phyloP scores from a whole-genome alignment of 768 basidiomycete genomes.

The Russula emetica region DNA sequence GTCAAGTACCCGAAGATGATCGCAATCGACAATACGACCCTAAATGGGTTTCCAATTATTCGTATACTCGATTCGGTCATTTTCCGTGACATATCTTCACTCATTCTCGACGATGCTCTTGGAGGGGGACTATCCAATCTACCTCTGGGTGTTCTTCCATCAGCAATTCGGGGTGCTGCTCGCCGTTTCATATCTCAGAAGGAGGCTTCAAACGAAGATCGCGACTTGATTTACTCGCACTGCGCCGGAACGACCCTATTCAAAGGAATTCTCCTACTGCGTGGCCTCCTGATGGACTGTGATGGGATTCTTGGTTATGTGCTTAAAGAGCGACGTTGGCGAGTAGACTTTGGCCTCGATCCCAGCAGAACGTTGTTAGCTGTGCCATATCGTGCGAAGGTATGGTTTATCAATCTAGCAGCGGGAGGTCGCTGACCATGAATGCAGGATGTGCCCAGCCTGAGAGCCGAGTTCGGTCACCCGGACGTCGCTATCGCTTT shows the following conservation, averaged over 20 bases:
- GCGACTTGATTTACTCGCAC: background rate
- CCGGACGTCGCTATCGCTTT: slow-evolving; percentile 46
- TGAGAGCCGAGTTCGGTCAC: slow-evolving; percentile 49
- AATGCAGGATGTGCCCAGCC: slow-evolving; percentile 42
- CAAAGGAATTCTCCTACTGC: slow-evolving; percentile 41
- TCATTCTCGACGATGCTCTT: slow-evolving; percentile 10
- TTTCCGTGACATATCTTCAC: background rate
- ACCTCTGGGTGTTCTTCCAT: slow-evolving; percentile 3
- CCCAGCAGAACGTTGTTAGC: slow-evolving; percentile 42
- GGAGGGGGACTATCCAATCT: slow-evolving; percentile 1
- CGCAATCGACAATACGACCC: background rate
- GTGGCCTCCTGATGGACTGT: slow-evolving; percentile 40
- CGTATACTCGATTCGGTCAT: slow-evolving; percentile 2
- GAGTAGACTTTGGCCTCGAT: slow-evolving; percentile 51
- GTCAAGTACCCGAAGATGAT: background rate
- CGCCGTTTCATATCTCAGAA: slow-evolving; percentile 6
- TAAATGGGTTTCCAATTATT: slow-evolving; percentile 9
- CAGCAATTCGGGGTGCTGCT: background rate
- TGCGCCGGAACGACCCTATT: slow-evolving; percentile 30
- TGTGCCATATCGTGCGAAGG: slow-evolving; percentile 50
- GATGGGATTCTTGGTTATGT: slow-evolving; percentile 39
- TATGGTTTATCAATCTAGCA: background rate
- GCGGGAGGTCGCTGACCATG: background rate
- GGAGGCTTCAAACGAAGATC: background rate
- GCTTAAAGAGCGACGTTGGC: slow-evolving; percentile 42